Percentiles rank a stretch among this genome's conserved stretches.
phyloP scores from a whole-genome alignment of 73 alveolate genomes.

The Loxodes magnus region DNA sequence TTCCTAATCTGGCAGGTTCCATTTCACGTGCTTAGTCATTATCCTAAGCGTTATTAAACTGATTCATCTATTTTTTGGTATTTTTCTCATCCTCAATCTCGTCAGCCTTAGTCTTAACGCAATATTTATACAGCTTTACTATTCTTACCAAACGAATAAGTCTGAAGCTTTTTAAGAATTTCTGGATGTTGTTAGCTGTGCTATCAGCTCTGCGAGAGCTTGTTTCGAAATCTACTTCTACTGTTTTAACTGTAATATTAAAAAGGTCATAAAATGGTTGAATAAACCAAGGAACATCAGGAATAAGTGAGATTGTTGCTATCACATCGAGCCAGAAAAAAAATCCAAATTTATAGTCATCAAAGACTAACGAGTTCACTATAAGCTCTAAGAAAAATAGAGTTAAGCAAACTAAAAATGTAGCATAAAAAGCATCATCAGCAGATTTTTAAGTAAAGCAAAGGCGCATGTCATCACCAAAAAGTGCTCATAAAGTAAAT shows the following conservation, averaged over 20 bases:
- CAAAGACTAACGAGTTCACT: conserved; percentile 38
- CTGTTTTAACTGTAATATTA: conserved; percentile 10
- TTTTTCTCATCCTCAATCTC: conserved; percentile 53
- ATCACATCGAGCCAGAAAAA: conserved; percentile 60
- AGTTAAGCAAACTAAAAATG: conserved; percentile 22
- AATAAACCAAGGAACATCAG: conserved; percentile 42
- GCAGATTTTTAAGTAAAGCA: conserved; percentile 41
- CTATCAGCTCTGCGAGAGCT: conserved; percentile 9
- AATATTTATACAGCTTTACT: conserved; percentile 62
- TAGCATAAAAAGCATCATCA: conserved; percentile 35
- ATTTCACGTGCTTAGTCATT: conserved; percentile 30
- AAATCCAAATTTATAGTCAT: conserved; percentile 47
- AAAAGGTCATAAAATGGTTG: conserved; percentile 14
- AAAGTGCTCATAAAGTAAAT: conserved; percentile 44
- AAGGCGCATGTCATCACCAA: conserved; percentile 59
- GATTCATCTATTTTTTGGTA: conserved; percentile 42
- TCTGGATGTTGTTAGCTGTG: neutral
- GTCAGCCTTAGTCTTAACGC: conserved; percentile 44
- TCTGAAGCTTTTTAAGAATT: conserved; percentile 18
- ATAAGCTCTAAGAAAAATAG: conserved; percentile 39
- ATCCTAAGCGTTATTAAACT: conserved; percentile 58
- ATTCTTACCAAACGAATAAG: conserved; percentile 64
- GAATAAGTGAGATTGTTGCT: conserved; percentile 46
- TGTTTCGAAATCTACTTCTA: conserved; percentile 32
- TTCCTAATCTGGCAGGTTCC: conserved; percentile 59